Conservation (phyloP, 306 rosid genomes). For the Castanea mollissima region DNA sequence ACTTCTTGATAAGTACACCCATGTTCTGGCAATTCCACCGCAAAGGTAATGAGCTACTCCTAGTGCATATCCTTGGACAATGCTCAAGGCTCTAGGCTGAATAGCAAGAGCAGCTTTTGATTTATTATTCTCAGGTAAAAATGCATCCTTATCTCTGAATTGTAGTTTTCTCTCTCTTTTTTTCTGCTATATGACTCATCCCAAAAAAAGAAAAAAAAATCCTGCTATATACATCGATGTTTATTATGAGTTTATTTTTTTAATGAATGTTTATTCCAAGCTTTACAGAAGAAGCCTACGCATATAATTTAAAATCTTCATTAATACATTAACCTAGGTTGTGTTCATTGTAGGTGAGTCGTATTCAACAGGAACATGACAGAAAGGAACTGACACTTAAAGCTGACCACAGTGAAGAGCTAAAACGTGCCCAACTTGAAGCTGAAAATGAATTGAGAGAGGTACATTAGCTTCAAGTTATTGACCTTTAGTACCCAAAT, state of each 20-base stretch:
- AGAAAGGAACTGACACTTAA: slow-evolving; percentile 48
- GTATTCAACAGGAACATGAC: slow-evolving; percentile 62
- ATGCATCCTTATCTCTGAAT: background rate
- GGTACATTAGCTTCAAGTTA: slow-evolving; percentile 35
- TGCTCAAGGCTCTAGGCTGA: slow-evolving; percentile 1
- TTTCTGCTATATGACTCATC: background rate
- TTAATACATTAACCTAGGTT: slow-evolving; percentile 20
- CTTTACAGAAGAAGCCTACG: background rate
- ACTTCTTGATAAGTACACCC: slow-evolving; percentile 18
- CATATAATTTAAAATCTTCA: slow-evolving; percentile 5
- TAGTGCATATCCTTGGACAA: background rate
- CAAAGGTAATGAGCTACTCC: slow-evolving; percentile 21
- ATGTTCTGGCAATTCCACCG: slow-evolving; percentile 13
- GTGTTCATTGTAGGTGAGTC: slow-evolving; percentile 54
- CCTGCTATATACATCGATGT: background rate
- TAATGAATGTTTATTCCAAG: background rate
- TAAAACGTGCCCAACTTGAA: slow-evolving; percentile 54
- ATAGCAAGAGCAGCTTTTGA: background rate
- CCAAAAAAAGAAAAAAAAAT: too few relatives aligned
- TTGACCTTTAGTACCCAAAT: background rate
- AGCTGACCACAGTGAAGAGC: slow-evolving; percentile 59
- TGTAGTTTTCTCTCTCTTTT: background rate
- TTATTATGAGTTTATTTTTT: background rate
- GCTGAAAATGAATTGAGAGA: slow-evolving; percentile 82
- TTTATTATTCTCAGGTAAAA: too few relatives aligned